A percentile compares a stretch with the other conserved stretches of the same genome.
Evolutionary conservation across 352 stramenopile genomes (phyloP).

Genomic region (Pythium dissimile): DNA sequence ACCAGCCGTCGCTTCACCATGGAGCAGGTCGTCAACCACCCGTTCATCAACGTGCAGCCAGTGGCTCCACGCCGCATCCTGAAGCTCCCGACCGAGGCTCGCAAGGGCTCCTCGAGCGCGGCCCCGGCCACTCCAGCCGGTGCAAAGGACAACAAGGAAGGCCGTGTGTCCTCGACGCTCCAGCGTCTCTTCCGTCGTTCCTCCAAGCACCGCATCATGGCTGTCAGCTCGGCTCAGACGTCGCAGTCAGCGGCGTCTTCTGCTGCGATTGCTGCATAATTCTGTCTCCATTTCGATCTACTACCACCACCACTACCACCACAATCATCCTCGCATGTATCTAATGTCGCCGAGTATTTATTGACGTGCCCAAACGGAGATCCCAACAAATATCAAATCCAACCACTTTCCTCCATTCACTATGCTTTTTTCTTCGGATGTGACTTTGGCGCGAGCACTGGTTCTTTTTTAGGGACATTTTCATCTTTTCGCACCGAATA

Average conservation of each 20-base stretch:
- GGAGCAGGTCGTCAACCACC: conserved; percentile 51
- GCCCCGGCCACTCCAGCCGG: conserved; percentile 1
- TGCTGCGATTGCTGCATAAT: conserved; percentile 13
- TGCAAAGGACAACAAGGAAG: not conserved
- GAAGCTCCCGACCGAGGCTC: conserved; percentile 8
- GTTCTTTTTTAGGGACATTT: not conserved
- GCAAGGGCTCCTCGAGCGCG: conserved; percentile 7
- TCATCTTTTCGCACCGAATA: not conserved
- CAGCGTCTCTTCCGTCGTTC: conserved; percentile 25
- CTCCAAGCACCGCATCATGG: conserved; percentile 28
- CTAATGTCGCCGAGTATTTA: conserved; percentile 21
- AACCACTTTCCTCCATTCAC: not conserved
- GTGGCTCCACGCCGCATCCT: conserved; percentile 1
- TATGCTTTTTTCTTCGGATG: too few relatives aligned
- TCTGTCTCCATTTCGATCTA: not conserved
- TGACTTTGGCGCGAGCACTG: too few relatives aligned
- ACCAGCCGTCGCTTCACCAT: conserved; percentile 53
- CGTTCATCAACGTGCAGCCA: conserved; percentile 41
- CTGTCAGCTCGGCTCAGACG: conserved; percentile 23
- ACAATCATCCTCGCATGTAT: conserved; percentile 2
- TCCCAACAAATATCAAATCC: not conserved
- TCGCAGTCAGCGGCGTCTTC: conserved; percentile 6
- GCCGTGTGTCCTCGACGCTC: conserved; percentile 15
- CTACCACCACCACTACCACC: too few relatives aligned
- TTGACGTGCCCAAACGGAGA: conserved; percentile 14